Percentiles rank a stretch among this genome's conserved stretches.
phyloP scores from a whole-genome alignment of 176 grass and related monocot species.

The Alloteropsis semialata region DNA sequence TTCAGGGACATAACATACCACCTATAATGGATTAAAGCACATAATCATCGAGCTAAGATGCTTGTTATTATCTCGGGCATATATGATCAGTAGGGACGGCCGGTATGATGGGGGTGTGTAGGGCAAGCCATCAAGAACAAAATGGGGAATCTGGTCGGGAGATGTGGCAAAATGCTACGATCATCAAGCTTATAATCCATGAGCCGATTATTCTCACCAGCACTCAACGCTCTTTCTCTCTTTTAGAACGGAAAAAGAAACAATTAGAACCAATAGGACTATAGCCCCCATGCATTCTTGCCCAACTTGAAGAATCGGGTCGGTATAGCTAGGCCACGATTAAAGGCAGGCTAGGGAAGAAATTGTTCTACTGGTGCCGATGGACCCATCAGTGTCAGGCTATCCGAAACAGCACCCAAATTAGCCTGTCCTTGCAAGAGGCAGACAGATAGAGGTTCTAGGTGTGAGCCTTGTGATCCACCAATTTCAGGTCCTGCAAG shows the following conservation, averaged over 20 bases:
- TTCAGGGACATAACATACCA: constrained; percentile 31
- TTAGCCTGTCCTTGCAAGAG: constrained; percentile 19
- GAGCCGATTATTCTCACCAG: background rate
- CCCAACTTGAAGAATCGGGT: background rate
- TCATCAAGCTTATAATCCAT: background rate
- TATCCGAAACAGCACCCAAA: background rate
- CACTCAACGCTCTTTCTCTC: constrained; percentile 1
- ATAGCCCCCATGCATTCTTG: background rate
- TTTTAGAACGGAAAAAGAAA: background rate
- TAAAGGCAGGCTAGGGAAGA: background rate
- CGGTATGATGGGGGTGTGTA: background rate
- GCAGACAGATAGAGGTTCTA: background rate
- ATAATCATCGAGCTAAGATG: background rate
- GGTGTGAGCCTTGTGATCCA: background rate
- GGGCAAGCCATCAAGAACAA: constrained; percentile 12
- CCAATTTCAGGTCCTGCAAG: background rate
- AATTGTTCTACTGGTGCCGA: constrained; percentile 2
- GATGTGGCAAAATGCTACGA: constrained; percentile 8
- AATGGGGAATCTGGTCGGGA: constrained; percentile 30
- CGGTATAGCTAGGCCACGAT: background rate
- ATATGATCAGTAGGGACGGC: constrained; percentile 30
- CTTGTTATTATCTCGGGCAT: constrained; percentile 4
- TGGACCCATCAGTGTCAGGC: background rate
- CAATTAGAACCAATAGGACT: background rate
- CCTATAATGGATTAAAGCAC: constrained; percentile 19